Conservation (phyloP, 129 eudicot genomes). For the Lactuca sativa region DNA sequence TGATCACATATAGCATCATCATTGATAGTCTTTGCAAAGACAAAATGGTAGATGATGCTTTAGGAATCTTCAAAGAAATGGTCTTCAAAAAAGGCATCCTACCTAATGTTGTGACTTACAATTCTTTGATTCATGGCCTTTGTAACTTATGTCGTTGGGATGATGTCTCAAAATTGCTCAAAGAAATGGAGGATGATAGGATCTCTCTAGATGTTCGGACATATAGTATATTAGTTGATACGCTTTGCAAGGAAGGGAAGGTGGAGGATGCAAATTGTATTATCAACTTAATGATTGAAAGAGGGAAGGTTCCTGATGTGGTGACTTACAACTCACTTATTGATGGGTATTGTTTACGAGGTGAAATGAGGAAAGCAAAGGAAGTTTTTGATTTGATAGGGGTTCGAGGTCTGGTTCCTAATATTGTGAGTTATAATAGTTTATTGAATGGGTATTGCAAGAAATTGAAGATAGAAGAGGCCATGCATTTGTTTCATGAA, state of each 20-base stretch:
- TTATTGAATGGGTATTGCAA: too few species aligned
- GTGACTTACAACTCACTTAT: too few species aligned
- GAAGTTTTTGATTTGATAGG: too few species aligned
- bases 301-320: too few species aligned
- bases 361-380: too few species aligned
- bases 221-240: conserved; percentile 33
- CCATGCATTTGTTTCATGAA: too few species aligned
- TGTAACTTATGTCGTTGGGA: conserved; percentile 7
- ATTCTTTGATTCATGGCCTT: conserved; percentile 29
- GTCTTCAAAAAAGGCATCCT: conserved; percentile 23
- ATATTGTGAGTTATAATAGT: too few species aligned
- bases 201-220: conserved; percentile 12
- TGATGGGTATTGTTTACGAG: too few species aligned
- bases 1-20: too few species aligned
- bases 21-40: conserved; percentile 13
- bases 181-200: conserved; percentile 21
- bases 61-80: conserved; percentile 31
- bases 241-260: conserved; percentile 38
- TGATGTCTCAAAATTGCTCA: conserved; percentile 21
- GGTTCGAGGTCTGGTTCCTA: too few species aligned
- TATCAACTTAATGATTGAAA: neutral
- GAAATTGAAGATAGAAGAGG: too few species aligned
- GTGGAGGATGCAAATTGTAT: conserved; percentile 29
- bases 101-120: conserved; percentile 35
- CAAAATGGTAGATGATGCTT: conserved; percentile 25